A percentile compares a stretch with the other conserved stretches of the same genome.
phyloP scores from a whole-genome alignment of 1,284 basidiomycete species.

The Ceratobasidium sp. region DNA sequence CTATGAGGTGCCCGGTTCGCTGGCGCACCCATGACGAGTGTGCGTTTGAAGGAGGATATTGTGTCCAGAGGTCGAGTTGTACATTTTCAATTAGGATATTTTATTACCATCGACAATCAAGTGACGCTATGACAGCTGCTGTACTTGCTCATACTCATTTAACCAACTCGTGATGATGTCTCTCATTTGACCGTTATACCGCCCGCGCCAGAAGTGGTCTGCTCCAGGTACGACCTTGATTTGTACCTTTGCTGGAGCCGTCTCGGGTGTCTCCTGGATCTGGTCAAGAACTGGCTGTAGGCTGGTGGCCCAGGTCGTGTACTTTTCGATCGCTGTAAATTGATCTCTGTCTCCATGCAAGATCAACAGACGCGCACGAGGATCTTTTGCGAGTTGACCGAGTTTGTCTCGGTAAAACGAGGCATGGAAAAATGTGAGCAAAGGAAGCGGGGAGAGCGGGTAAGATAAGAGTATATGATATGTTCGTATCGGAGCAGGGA shows the following conservation, averaged over 20 bases:
- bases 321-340: conserved; percentile 66
- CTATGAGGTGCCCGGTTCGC: conserved; percentile 26
- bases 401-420: conserved; percentile 61
- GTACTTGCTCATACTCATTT: not conserved
- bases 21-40: conserved; percentile 33
- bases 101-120: not conserved
- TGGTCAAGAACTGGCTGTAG: conserved; percentile 49
- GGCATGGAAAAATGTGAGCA: conserved; percentile 72
- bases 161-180: conserved; percentile 10
- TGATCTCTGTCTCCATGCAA: conserved; percentile 74
- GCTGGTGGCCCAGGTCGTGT: conserved; percentile 61
- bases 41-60: conserved; percentile 13
- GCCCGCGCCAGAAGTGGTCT: conserved; percentile 58
- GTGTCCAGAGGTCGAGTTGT: conserved; percentile 13
- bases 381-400: conserved; percentile 56
- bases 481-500: conserved; percentile 58
- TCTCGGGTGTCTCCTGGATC: not conserved
- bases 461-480: conserved; percentile 78
- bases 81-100: conserved; percentile 14
- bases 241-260: conserved; percentile 43
- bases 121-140: not conserved
- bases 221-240: conserved; percentile 53
- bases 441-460: conserved; percentile 68
- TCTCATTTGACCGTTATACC: conserved; percentile 21
- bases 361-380: conserved; percentile 62